Base-by-base conservation (phyloP, 1,284 basidiomycete genomes). In the Meripilus lineatus region DNA sequence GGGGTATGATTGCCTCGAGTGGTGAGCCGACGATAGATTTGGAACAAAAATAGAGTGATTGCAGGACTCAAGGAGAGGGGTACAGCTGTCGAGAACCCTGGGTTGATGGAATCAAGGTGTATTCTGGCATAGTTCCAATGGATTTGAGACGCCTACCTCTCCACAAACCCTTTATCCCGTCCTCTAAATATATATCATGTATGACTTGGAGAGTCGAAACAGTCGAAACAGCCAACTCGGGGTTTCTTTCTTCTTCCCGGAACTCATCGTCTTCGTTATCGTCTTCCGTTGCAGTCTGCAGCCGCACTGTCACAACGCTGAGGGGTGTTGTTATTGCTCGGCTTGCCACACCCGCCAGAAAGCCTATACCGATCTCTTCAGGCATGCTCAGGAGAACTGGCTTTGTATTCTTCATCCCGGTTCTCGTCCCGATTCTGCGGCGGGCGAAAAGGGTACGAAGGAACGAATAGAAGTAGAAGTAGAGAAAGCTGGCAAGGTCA, bases 111-210 rank as follows among this genome's bases (percentile, higher is more conserved):
- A 14, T 25, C 28, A 22, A 17, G 35, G 28, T 6, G 22, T 22
- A n/a, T 11, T 32, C 22, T 4, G 32, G 6, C 3, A 18, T 40
- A 14, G 25, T 20, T 23, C 40, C 14, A 44, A 33, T n/a, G 20
- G 8, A 18, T 40, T 18, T 11, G 15, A 23, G 46, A 47, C 49
- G 41, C 53, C 7, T 21, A 77, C 77, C 77, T 61, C 67, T 63
- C 77, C 77, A 80, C 50, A 79, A 80, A 4, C 76, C 77, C 21
- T 50, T 38, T 14, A 79, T 44, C 0, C 76, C 77, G 14, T 70
- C 56, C 42, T 74, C 68, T 1, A 53, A 39, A 48, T 77, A 74
- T n/a, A 79, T 72, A 18, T 56, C 54, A 48, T 61, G 61, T 2
- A 72, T 57, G 2, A 71, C 63, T 1, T 54, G 52, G 3, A 52